These are phyloP conservation scores for Schwanniomyces occidentalis DNA, from an alignment of 805 yeast species.

Conservation along the genomic window DNA sequence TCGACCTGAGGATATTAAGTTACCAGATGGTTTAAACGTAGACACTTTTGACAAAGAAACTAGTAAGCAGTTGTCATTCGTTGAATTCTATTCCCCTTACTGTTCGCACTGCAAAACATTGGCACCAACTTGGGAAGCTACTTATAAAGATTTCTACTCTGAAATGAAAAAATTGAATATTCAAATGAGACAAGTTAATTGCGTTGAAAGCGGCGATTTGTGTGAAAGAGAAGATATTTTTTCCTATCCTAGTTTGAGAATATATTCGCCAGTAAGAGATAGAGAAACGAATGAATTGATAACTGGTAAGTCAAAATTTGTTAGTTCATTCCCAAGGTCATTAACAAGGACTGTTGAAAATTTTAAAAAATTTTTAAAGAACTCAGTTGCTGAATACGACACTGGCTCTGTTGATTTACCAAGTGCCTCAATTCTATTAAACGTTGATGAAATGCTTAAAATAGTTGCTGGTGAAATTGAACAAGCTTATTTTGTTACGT, in stretches of 20 bases:
- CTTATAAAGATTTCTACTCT: constrained; percentile 50
- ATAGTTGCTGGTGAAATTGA: constrained; percentile 51
- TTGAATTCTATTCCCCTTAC: constrained; percentile 89
- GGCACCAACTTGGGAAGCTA: constrained; percentile 80
- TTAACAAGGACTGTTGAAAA: constrained; percentile 48
- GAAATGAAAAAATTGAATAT: constrained; percentile 48
- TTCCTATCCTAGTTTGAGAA: constrained; percentile 69
- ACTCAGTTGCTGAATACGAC: constrained; percentile 49
- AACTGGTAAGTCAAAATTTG: constrained; percentile 29
- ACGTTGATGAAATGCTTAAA: constrained; percentile 44
- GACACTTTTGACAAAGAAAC: constrained; percentile 51
- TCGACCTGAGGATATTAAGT: constrained; percentile 9
- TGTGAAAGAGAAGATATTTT: constrained; percentile 66
- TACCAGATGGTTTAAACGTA: constrained; percentile 54
- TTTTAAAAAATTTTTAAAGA: constrained; percentile 53
- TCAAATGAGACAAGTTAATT: constrained; percentile 76
- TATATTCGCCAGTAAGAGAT: constrained; percentile 61
- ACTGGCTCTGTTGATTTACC: constrained; percentile 38
- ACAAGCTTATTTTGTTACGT: constrained; percentile 57
- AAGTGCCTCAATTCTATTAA: constrained; percentile 40
- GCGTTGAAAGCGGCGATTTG: constrained; percentile 83
- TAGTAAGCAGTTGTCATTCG: constrained; percentile 62
- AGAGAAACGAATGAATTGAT: constrained; percentile 21
- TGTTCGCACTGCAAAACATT: constrained; percentile 79
- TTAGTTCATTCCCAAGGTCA: constrained; percentile 48